A percentile compares a stretch with the other conserved stretches of the same genome.
phyloP scores from a whole-genome alignment of 345 rosid genomes.

The Angophora floribunda region DNA sequence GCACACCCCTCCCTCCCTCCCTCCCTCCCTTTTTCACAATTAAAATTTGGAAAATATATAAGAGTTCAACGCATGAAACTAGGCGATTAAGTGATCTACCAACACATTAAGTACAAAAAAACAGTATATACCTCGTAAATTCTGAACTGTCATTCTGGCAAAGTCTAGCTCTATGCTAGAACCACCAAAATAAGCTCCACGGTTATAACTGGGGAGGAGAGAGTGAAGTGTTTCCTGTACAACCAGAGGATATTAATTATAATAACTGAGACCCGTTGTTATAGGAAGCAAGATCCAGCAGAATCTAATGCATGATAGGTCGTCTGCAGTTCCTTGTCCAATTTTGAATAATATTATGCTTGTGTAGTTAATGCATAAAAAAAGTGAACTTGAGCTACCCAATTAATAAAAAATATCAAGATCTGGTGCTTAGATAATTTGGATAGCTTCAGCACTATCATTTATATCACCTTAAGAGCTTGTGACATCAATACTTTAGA shows the following conservation, averaged over 20 bases:
- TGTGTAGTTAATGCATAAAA: neutral
- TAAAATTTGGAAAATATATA: neutral
- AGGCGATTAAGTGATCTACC: neutral
- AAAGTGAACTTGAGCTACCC: neutral
- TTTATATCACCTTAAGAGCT: neutral
- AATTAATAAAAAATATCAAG: neutral
- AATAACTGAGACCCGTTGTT: neutral
- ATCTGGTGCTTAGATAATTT: neutral
- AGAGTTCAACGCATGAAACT: neutral
- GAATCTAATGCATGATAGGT: neutral
- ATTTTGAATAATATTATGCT: neutral
- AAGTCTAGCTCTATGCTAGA: neutral
- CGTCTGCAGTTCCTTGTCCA: neutral
- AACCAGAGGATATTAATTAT: neutral
- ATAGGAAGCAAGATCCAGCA: neutral
- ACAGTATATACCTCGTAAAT: neutral
- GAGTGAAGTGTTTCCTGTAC: neutral
- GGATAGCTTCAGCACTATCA: neutral
- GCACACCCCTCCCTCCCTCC: neutral
- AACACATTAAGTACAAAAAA: neutral
- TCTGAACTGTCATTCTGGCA: neutral
- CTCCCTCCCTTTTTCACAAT: neutral
- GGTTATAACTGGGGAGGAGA: neutral
- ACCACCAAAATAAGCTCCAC: neutral
- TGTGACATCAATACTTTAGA: neutral